phyloP scores from a whole-genome alignment of 352 stramenopile genomes.

The Peronospora farinosa region DNA sequence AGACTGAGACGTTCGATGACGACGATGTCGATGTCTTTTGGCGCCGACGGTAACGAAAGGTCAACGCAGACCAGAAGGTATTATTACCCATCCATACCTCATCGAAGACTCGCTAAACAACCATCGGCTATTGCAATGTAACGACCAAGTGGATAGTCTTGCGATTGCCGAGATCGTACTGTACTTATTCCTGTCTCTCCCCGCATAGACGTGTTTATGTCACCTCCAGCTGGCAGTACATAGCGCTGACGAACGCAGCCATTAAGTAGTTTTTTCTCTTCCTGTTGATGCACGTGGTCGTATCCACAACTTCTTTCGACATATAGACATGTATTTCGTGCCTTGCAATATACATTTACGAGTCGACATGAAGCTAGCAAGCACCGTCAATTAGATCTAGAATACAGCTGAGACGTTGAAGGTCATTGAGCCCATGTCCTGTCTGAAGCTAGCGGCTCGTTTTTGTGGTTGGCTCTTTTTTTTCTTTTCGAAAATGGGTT shows the following conservation, averaged over 20 bases:
- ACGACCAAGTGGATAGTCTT: neutral
- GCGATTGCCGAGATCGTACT: neutral
- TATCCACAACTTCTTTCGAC: neutral
- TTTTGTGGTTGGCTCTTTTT: too few relatives aligned
- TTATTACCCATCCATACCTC: neutral
- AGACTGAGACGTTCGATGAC: neutral
- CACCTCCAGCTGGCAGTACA: neutral
- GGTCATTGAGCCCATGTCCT: too few relatives aligned
- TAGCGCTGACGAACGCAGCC: neutral
- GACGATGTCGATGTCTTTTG: neutral
- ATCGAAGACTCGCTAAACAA: neutral
- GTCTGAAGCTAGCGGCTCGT: too few relatives aligned
- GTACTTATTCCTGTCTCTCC: neutral
- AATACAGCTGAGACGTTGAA: neutral
- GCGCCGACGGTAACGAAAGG: too few relatives aligned
- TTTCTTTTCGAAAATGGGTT: too few relatives aligned
- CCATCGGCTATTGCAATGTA: neutral
- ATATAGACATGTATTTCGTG: neutral
- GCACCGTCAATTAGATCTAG: neutral
- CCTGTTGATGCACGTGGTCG: too few relatives aligned
- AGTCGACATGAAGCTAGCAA: neutral
- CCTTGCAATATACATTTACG: neutral
- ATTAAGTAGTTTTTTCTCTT: too few relatives aligned
- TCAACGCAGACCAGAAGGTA: too few relatives aligned
- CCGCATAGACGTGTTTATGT: neutral